These are phyloP conservation scores for Yarrowia sp. DNA, from an alignment of 805 yeast species.

Conservation along the genomic window DNA sequence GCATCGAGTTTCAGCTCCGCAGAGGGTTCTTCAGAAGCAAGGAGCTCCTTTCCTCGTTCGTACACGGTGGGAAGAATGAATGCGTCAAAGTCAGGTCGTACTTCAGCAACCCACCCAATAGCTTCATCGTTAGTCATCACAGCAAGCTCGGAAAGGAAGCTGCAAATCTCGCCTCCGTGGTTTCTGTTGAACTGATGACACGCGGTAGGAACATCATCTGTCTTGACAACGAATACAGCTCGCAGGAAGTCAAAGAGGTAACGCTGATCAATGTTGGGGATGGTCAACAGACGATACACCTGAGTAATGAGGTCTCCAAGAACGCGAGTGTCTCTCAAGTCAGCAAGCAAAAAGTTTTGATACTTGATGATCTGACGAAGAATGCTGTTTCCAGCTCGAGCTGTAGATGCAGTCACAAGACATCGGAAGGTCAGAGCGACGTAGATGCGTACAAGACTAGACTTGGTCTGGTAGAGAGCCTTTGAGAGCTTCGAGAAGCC, in stretches of 20 bases:
- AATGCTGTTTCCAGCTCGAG: conserved; percentile 24
- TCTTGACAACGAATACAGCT: conserved; percentile 15
- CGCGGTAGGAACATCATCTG: conserved; percentile 17
- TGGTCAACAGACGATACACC: conserved; percentile 18
- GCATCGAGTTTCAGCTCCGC: conserved; percentile 1
- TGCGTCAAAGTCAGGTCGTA: conserved; percentile 8
- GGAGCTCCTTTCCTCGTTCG: conserved; percentile 11
- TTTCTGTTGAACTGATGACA: conserved; percentile 4
- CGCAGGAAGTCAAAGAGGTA: conserved; percentile 30
- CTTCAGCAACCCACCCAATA: conserved; percentile 14
- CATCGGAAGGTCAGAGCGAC: conserved; percentile 18
- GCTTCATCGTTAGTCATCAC: conserved; percentile 36
- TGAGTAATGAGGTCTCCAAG: conserved; percentile 30
- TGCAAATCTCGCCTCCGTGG: conserved; percentile 14
- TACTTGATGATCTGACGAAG: conserved; percentile 30
- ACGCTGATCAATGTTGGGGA: conserved; percentile 28
- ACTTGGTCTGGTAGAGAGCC: conserved; percentile 35
- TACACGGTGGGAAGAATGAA: conserved; percentile 18
- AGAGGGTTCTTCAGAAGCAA: neutral
- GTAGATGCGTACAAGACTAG: conserved; percentile 13
- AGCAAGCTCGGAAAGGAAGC: conserved; percentile 27
- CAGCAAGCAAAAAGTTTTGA: conserved; percentile 26
- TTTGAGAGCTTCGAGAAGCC: conserved; percentile 29
- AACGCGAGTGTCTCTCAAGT: conserved; percentile 11
- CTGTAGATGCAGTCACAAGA: conserved; percentile 14